Conservation (phyloP, 2,329 filamentous ascomycete species). For the Herpotrichia juniperi region DNA sequence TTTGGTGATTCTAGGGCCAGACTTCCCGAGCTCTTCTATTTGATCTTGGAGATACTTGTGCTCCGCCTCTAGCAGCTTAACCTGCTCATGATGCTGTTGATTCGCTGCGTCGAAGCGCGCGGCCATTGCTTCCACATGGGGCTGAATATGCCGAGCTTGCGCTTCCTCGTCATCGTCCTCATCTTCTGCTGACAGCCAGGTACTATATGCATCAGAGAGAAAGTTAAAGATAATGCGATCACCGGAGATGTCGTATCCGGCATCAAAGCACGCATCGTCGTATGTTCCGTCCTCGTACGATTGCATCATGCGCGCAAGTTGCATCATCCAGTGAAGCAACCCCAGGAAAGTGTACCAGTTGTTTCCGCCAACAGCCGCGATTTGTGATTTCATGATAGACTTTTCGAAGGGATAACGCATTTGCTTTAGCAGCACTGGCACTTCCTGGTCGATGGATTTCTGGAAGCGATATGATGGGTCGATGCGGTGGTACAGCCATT, state of each 20-base stretch:
- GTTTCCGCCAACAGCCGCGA: slow-evolving; percentile 91
- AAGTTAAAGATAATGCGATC: slow-evolving; percentile 96
- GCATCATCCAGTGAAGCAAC: slow-evolving; percentile 98
- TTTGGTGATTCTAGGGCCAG: slow-evolving; percentile 79
- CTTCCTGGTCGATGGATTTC: slow-evolving; percentile 94
- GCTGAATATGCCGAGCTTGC: slow-evolving; percentile 68
- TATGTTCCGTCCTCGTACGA: slow-evolving; percentile 79
- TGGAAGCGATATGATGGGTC: slow-evolving; percentile 93
- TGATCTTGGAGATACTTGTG: slow-evolving; percentile 81
- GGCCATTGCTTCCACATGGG: slow-evolving; percentile 88
- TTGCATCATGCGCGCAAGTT: slow-evolving; percentile 92
- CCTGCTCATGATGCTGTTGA: slow-evolving; percentile 80
- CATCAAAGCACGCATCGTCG: slow-evolving; percentile 87
- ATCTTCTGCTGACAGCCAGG: slow-evolving; percentile 84
- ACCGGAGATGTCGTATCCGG: slow-evolving; percentile 83
- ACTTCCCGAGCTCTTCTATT: slow-evolving; percentile 88
- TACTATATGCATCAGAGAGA: slow-evolving; percentile 84
- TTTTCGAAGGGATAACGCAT: slow-evolving; percentile 94
- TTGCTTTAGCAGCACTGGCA: slow-evolving; percentile 90
- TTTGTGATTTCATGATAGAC: slow-evolving; percentile 94
- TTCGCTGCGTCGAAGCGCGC: slow-evolving; percentile 85
- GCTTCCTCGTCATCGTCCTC: slow-evolving; percentile 87
- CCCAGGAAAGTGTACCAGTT: slow-evolving; percentile 97
- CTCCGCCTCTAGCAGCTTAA: slow-evolving; percentile 85
- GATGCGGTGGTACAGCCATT: slow-evolving; percentile 96